These are phyloP conservation scores for Lyophyllum shimeji DNA, from an alignment of 768 basidiomycete genomes.

Conservation along the genomic window DNA sequence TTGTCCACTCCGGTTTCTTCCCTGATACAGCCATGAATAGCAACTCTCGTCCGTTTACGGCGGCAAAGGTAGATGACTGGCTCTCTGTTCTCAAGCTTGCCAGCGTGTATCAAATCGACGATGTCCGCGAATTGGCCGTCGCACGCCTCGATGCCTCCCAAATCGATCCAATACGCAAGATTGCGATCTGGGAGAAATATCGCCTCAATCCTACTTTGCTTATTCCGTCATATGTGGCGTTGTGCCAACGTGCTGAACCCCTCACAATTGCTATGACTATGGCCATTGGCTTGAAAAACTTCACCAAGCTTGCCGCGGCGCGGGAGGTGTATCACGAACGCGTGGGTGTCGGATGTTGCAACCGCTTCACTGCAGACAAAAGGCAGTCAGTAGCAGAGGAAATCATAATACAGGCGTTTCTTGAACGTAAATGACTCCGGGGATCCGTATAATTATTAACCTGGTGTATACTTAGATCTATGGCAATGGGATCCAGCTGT, in stretches of 20 bases:
- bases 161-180: constrained; percentile 33
- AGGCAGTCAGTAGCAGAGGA: constrained; percentile 9
- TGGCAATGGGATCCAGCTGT: not conserved
- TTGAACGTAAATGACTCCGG: not conserved
- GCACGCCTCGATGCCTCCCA: constrained; percentile 24
- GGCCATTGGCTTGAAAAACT: constrained; percentile 30
- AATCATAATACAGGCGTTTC: constrained; percentile 1
- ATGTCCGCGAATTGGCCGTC: constrained; percentile 26
- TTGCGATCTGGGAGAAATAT: constrained; percentile 35
- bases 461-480: not conserved
- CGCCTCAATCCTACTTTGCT: constrained; percentile 29
- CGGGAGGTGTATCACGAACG: constrained; percentile 30
- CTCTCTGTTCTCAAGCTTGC: constrained; percentile 34
- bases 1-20: not conserved
- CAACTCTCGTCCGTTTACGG: constrained; percentile 17
- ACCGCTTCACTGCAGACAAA: not conserved
- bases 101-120: constrained; percentile 31
- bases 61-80: constrained; percentile 28
- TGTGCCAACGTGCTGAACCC: constrained; percentile 30
- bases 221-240: constrained; percentile 26
- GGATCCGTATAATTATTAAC: not conserved
- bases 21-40: constrained; percentile 4
- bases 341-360: constrained; percentile 19
- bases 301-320: constrained; percentile 32
- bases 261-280: constrained; percentile 32